Base-by-base conservation (phyloP, 768 basidiomycete species). In the Russula dissimulans region DNA sequence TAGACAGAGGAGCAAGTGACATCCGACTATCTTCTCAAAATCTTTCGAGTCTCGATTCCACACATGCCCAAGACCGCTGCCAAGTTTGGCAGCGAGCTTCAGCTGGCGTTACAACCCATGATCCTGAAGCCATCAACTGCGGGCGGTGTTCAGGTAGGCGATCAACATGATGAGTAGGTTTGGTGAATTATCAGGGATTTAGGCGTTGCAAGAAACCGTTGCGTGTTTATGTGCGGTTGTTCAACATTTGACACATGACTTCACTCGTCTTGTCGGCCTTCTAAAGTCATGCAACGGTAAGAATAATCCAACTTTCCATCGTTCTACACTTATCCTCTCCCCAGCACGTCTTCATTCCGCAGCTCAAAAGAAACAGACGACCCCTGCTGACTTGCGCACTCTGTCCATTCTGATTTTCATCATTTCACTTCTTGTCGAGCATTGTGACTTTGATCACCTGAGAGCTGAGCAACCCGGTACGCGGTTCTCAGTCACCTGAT, bases 151-250 rank as follows among this genome's bases (percentile, higher is more conserved):
- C 76, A 81, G 72, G 89, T 90, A 61, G 34, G 81, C 68, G 51
- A 10, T 14, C 29, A 2, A 52, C 65, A 12, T 29, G 3, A 44
- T 45, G 9, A 3, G n/a, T 36, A 38, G 3, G 10, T 36, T 8
- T 29, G 12, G 11, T 18, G n/a, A 26, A 18, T 18, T 31, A 45
- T 5, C n/a, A 54, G 29, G 15, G 55, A 12, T 43, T 17, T 64
- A 94, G 88, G 85, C 88, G 22, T 72, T 98, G 36, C 92, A 95
- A 74, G 97, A 97, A 72, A 84, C 85, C 12, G 89, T 98, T 14
- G 91, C 91, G 0, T 97, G 95, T 65, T 85, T 95, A 76, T 95
- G 94, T 69, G 81, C 83, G 0, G 88, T 89, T 1, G 86, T 95
- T 1, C 84, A 85, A 53, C 75, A 89, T 65, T 78, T 98, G 17